Percentiles rank a stretch among this genome's conserved stretches.
Evolutionary conservation across 129 eudicot species (phyloP).

Genomic region (Chrysanthemum seticuspe): DNA sequence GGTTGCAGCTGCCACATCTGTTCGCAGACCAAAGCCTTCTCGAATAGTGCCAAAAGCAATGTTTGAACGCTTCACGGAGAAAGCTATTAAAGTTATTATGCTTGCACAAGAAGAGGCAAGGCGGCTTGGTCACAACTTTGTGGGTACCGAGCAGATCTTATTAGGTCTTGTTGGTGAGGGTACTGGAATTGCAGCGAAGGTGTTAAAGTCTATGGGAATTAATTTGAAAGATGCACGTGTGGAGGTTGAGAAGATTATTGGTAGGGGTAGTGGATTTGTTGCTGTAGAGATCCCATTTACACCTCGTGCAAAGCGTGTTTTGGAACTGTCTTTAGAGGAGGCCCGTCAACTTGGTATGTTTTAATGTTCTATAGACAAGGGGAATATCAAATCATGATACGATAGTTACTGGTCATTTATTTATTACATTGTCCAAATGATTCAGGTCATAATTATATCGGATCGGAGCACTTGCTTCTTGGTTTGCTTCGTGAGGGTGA

Average conservation of each 20-base stretch:
- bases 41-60: slow-evolving; percentile 65
- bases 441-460: slow-evolving; percentile 86
- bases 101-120: slow-evolving; percentile 98
- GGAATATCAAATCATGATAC: neutral
- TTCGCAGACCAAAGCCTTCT: slow-evolving; percentile 42
- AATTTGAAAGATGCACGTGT: slow-evolving; percentile 92
- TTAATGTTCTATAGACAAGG: neutral
- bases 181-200: slow-evolving; percentile 93
- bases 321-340: slow-evolving; percentile 84
- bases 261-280: slow-evolving; percentile 92
- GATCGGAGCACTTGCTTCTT: slow-evolving; percentile 82
- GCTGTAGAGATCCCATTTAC: slow-evolving; percentile 92
- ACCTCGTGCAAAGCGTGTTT: slow-evolving; percentile 91
- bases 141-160: slow-evolving; percentile 81
- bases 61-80: slow-evolving; percentile 92
- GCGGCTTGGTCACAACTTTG: slow-evolving; percentile 81
- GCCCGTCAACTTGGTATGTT: slow-evolving; percentile 82
- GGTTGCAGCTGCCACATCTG: slow-evolving; percentile 55
- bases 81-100: slow-evolving; percentile 90
- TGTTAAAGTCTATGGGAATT: slow-evolving; percentile 88
- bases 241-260: slow-evolving; percentile 88
- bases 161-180: slow-evolving; percentile 92
- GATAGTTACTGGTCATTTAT: neutral
- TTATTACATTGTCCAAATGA: neutral
- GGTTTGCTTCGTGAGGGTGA: slow-evolving; percentile 97